Percentiles rank a stretch among this genome's conserved stretches.
These are phyloP conservation scores for Ogataea paraovalis DNA, from an alignment of 805 yeast species.

Conservation along the genomic window DNA sequence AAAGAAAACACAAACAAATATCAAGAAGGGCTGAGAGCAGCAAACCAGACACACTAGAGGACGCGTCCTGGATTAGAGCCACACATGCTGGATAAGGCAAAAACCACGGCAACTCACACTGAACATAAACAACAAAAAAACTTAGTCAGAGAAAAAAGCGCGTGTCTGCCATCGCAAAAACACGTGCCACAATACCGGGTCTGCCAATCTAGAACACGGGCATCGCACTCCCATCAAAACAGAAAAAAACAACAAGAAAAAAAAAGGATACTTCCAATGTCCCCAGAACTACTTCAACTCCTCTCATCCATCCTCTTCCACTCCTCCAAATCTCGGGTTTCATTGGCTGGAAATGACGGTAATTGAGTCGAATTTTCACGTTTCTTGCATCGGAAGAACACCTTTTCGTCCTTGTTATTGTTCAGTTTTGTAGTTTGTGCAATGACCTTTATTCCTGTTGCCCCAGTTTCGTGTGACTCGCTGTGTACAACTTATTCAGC, in stretches of 20 bases:
- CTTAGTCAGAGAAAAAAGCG: not conserved
- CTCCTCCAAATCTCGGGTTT: not conserved
- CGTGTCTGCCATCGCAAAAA: not conserved
- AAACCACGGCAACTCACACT: not conserved
- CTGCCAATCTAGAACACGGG: not conserved
- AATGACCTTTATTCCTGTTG: not conserved
- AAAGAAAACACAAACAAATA: no score
- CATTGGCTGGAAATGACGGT: not conserved
- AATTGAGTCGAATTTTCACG: not conserved
- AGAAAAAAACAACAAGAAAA: slow-evolving; percentile 1
- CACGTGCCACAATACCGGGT: not conserved
- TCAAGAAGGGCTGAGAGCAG: no score
- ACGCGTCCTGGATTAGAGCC: no score
- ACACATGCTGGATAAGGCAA: not conserved
- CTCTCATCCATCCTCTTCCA: not conserved
- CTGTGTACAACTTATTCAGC: not conserved
- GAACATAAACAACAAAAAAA: no score
- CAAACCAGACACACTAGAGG: no score
- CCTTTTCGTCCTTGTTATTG: not conserved
- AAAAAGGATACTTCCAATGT: slow-evolving; percentile 8
- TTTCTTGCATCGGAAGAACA: not conserved
- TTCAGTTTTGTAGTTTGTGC: not conserved
- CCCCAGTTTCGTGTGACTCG: not conserved
- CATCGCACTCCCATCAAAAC: not conserved
- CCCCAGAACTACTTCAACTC: slow-evolving; percentile 4